Conservation (phyloP, 371 early-diverging fungal genomes). For the Phascolomyces articulosus region DNA sequence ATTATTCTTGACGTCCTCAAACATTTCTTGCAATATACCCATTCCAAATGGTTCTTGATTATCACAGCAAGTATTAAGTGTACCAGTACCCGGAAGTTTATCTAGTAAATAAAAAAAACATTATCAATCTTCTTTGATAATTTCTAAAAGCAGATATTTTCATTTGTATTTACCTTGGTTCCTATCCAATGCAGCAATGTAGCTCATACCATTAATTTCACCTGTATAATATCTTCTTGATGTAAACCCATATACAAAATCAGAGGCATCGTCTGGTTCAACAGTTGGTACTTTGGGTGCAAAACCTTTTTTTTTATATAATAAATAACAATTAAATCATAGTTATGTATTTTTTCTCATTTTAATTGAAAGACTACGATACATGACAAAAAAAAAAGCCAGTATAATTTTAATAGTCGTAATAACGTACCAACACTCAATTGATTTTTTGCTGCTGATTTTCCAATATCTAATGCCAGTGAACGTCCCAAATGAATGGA, state of each 20-base stretch:
- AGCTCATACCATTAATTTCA: constrained; percentile 58
- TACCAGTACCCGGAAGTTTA: constrained; percentile 9
- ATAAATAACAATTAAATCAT: not conserved
- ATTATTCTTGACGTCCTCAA: constrained; percentile 46
- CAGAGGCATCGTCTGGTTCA: constrained; percentile 56
- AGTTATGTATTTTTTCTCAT: not conserved
- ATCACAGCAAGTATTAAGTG: constrained; percentile 14
- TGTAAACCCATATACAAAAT: constrained; percentile 62
- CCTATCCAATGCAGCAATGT: constrained; percentile 19
- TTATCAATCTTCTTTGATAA: no score
- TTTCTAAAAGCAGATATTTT: not conserved
- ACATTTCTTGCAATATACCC: constrained; percentile 31
- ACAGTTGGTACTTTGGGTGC: constrained; percentile 48
- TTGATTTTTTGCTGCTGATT: constrained; percentile 51
- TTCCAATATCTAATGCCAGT: constrained; percentile 75
- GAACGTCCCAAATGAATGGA: constrained; percentile 72
- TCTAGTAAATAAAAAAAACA: constrained; percentile 1
- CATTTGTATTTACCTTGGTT: constrained; percentile 5
- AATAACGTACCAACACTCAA: constrained; percentile 38
- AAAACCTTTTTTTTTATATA: constrained; percentile 30
- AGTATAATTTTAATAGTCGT: no score
- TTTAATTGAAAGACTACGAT: no score
- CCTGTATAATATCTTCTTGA: constrained; percentile 59
- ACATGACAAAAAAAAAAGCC: no score
- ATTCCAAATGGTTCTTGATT: constrained; percentile 43